phyloP scores from a whole-genome alignment of 2,329 filamentous ascomycete species.

The Botrytis sinoallii region DNA sequence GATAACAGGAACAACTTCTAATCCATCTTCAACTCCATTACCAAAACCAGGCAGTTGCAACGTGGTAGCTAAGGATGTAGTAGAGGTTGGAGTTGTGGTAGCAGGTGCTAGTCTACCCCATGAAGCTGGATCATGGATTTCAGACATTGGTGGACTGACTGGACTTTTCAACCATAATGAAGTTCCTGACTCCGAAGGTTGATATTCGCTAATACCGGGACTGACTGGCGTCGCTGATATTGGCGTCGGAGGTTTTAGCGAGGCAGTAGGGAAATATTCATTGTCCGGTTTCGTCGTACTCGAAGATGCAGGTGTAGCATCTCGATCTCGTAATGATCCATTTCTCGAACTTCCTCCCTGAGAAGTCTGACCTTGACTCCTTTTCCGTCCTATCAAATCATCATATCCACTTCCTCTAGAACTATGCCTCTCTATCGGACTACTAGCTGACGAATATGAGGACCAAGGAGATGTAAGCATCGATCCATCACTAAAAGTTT shows the following conservation, averaged over 20 bases:
- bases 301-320: constrained; percentile 8
- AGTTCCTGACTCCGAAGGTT: constrained; percentile 14
- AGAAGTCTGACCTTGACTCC: constrained; percentile 28
- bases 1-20: constrained; percentile 27
- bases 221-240: neutral
- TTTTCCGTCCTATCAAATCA: constrained; percentile 29
- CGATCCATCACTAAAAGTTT: constrained; percentile 22
- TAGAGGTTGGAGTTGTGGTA: neutral
- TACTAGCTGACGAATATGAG: constrained; percentile 20
- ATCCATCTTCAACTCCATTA: constrained; percentile 29
- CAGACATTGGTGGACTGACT: constrained; percentile 15
- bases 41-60: constrained; percentile 28
- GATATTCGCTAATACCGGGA: constrained; percentile 16
- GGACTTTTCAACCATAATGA: constrained; percentile 16
- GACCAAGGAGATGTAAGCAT: constrained; percentile 14
- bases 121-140: neutral
- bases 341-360: constrained; percentile 19
- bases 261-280: constrained; percentile 7
- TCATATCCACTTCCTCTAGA: constrained; percentile 32
- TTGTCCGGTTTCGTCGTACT: constrained; percentile 9
- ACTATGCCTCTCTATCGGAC: constrained; percentile 27
- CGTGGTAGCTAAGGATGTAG: constrained; percentile 24
- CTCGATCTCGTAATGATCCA: constrained; percentile 19
- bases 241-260: constrained; percentile 12
- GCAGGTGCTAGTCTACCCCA: constrained; percentile 15